A percentile compares a stretch with the other conserved stretches of the same genome.
These are phyloP conservation scores for Stipa capillata DNA, from an alignment of 176 grass and related monocot species.

Conservation along the genomic window DNA sequence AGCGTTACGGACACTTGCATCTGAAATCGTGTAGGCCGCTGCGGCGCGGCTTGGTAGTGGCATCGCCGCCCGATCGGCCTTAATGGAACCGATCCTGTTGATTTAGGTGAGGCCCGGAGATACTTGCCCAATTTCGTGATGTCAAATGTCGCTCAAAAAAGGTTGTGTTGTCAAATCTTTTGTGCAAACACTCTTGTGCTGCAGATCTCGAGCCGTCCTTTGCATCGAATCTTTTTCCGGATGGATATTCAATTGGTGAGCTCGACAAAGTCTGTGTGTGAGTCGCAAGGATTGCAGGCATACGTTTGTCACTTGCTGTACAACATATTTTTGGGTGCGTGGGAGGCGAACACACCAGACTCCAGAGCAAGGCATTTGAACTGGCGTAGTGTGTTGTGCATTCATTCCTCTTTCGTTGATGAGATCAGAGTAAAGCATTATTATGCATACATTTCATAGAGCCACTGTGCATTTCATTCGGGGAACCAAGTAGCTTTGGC, in stretches of 20 bases:
- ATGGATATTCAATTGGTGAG: constrained; percentile 38
- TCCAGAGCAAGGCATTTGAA: neutral
- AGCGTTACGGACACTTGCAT: neutral
- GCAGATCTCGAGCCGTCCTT: constrained; percentile 43
- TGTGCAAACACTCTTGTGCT: neutral
- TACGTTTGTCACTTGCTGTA: neutral
- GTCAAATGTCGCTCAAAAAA: neutral
- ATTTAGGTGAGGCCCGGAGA: constrained; percentile 24
- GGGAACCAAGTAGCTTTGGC: neutral
- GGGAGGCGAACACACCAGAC: neutral
- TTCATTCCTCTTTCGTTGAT: neutral
- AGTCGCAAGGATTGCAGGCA: neutral
- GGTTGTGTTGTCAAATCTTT: too few species aligned
- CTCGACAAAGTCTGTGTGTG: constrained; percentile 29
- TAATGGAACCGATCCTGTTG: neutral
- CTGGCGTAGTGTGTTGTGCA: neutral
- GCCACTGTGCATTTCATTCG: too few species aligned
- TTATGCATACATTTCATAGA: neutral
- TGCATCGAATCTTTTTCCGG: constrained; percentile 38
- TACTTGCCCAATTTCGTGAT: neutral
- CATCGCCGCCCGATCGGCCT: neutral
- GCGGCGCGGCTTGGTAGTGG: neutral
- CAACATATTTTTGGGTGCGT: neutral
- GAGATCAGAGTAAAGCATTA: neutral
- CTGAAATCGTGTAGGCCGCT: constrained; percentile 4